A percentile compares a stretch with the other conserved stretches of the same genome.
phyloP scores from a whole-genome alignment of 345 rosid species.

The Gossypium raimondii region DNA sequence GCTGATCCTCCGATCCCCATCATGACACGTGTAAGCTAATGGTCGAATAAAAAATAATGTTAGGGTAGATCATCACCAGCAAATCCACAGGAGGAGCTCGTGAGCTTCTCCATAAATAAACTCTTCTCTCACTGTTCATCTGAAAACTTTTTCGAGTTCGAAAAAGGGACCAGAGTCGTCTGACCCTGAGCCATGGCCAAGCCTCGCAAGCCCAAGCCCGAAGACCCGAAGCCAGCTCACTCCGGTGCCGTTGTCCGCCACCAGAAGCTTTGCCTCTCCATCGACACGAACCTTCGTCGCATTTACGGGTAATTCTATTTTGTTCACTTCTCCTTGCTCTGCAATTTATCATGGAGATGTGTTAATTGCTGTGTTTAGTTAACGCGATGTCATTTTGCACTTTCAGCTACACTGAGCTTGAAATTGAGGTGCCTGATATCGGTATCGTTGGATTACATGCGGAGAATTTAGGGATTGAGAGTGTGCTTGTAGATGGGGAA shows the following conservation, averaged over 20 bases:
- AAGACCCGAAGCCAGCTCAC: slow-evolving; percentile 58
- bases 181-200: slow-evolving; percentile 59
- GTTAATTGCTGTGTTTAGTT: not conserved
- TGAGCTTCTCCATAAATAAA: slow-evolving; percentile 20
- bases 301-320: slow-evolving; percentile 64
- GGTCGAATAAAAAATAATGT: not conserved
- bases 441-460: slow-evolving; percentile 88
- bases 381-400: not conserved
- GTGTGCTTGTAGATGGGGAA: slow-evolving; percentile 90
- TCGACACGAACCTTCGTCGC: slow-evolving; percentile 63
- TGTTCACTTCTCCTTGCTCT: not conserved
- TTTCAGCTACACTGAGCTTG: slow-evolving; percentile 78
- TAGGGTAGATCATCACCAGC: not conserved
- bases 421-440: slow-evolving; percentile 87
- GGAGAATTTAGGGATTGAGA: slow-evolving; percentile 85
- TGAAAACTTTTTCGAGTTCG: not conserved
- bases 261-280: slow-evolving; percentile 91
- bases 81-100: not conserved
- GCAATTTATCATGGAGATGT: not conserved
- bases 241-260: slow-evolving; percentile 79
- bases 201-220: slow-evolving; percentile 76
- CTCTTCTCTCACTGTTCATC: not conserved
- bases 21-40: not conserved
- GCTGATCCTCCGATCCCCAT: not conserved
- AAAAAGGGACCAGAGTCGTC: not conserved